Percentiles rank a stretch among this genome's conserved stretches.
phyloP scores from a whole-genome alignment of 2,329 filamentous ascomycete species.

The Fusarium udum region DNA sequence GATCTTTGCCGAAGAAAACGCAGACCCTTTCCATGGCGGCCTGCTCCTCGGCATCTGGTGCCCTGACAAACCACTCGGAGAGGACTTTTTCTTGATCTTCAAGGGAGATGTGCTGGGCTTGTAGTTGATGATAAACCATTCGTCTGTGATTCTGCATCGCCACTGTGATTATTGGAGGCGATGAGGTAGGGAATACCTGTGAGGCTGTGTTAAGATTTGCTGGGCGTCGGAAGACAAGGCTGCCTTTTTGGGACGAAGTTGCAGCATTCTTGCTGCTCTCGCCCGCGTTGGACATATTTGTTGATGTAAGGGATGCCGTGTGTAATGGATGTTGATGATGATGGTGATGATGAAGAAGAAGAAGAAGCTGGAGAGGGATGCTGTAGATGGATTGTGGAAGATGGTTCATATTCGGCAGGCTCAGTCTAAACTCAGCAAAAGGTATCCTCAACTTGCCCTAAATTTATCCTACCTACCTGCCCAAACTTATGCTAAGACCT shows the following conservation, averaged over 20 bases:
- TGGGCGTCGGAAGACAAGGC: background rate
- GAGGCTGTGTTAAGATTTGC: background rate
- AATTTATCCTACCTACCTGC: no score
- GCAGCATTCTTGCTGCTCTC: background rate
- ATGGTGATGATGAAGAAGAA: background rate
- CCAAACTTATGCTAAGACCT: no score
- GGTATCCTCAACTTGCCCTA: no score
- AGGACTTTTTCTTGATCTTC: background rate
- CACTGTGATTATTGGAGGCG: background rate
- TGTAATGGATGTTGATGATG: background rate
- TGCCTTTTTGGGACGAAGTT: background rate
- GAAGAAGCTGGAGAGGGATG: background rate
- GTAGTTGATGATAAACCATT: background rate
- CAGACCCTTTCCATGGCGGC: background rate
- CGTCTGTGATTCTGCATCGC: background rate
- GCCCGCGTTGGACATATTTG: background rate
- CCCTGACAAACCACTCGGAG: background rate
- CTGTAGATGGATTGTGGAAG: background rate
- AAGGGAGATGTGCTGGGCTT: background rate
- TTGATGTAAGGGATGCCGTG: background rate
- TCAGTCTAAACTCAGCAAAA: no score
- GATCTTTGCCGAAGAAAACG: background rate
- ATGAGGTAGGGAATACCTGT: background rate
- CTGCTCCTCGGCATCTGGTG: background rate
- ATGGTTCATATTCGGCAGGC: no score